These are phyloP conservation scores for Rhodamnia rubescens DNA, from an alignment of 345 rosid species.

Conservation along the genomic window DNA sequence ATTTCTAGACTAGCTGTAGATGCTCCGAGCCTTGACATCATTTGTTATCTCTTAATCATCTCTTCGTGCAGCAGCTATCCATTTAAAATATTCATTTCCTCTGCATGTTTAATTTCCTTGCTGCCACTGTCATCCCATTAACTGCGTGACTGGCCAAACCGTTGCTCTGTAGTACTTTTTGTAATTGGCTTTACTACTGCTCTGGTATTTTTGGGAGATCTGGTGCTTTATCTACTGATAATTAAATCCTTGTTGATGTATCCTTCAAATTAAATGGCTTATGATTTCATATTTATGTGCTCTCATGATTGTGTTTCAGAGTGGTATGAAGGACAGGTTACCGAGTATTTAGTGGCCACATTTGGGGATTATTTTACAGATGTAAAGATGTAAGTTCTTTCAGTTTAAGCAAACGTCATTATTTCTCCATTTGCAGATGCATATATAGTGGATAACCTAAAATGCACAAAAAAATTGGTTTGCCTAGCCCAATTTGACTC, in stretches of 20 bases:
- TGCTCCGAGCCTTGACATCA: background rate
- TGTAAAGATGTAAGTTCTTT: constrained; percentile 78
- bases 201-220: background rate
- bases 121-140: background rate
- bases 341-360: constrained; percentile 88
- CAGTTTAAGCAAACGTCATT: background rate
- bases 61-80: background rate
- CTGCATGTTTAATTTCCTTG: background rate
- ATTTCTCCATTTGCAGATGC: background rate
- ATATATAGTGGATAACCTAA: background rate
- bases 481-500: background rate
- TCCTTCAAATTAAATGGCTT: background rate
- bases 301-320: constrained; percentile 39
- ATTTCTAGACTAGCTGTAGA: background rate
- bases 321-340: constrained; percentile 94
- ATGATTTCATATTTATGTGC: constrained; percentile 1
- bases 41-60: background rate
- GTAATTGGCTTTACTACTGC: background rate
- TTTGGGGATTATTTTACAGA: constrained; percentile 93
- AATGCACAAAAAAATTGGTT: background rate
- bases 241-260: background rate
- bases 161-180: background rate
- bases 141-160: background rate
- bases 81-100: background rate
- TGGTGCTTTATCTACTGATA: background rate